These are phyloP conservation scores for Stygiomarasmius scandens DNA, from an alignment of 1,284 basidiomycete species.

Conservation along the genomic window DNA sequence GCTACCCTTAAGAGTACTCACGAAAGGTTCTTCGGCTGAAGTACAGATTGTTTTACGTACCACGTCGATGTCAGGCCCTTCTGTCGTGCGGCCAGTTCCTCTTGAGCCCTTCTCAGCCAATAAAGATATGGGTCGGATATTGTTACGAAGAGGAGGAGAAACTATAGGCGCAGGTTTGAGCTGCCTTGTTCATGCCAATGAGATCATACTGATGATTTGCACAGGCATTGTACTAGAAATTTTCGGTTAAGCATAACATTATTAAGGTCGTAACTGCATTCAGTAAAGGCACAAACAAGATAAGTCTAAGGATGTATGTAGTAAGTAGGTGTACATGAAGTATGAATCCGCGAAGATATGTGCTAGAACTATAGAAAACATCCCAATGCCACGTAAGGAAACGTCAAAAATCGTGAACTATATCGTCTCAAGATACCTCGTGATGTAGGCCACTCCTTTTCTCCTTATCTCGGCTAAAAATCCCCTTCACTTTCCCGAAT, in stretches of 20 bases:
- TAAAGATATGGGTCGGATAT: conserved; percentile 95
- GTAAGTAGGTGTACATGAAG: not conserved
- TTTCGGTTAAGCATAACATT: conserved; percentile 9
- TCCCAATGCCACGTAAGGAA: not conserved
- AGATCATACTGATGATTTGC: too few relatives aligned
- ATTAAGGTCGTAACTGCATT: too few relatives aligned
- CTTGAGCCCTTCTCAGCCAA: conserved; percentile 87
- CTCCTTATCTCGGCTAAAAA: conserved; percentile 43
- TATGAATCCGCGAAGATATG: not conserved
- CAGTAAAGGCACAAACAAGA: not conserved
- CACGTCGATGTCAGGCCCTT: conserved; percentile 50
- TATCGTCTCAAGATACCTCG: not conserved
- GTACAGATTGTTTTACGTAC: conserved; percentile 80
- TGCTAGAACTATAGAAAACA: not conserved
- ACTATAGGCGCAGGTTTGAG: conserved; percentile 88
- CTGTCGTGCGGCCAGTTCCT: conserved; percentile 67
- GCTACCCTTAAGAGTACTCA: conserved; percentile 66
- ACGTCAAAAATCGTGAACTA: not conserved
- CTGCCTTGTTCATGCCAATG: not conserved
- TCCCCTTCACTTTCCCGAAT: conserved; percentile 45
- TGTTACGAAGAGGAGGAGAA: conserved; percentile 88
- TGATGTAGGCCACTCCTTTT: conserved; percentile 30
- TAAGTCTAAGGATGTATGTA: not conserved
- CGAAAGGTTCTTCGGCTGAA: conserved; percentile 83
- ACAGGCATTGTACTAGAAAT: conserved; percentile 14